Evolutionary conservation across 352 stramenopile species (phyloP).

Genomic region (Phytophthora cryptogea): DNA sequence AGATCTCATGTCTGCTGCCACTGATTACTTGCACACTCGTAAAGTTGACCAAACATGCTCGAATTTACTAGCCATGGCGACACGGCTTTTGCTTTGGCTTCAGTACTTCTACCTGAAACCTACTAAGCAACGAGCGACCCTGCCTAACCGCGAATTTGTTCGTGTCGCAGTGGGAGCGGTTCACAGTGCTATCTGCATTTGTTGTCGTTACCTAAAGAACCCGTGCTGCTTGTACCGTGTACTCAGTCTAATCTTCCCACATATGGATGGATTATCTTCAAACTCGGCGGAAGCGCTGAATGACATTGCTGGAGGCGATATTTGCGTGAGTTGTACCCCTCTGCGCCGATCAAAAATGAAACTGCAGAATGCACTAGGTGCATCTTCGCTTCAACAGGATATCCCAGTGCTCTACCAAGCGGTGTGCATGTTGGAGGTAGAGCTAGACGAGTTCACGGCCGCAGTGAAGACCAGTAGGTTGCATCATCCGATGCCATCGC

Average conservation of each 20-base stretch:
- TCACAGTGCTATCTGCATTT: slow-evolving; percentile 78
- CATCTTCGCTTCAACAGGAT: slow-evolving; percentile 65
- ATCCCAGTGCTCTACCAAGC: slow-evolving; percentile 64
- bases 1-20: slow-evolving; percentile 57
- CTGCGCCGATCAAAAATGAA: slow-evolving; percentile 22
- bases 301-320: slow-evolving; percentile 55
- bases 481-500: slow-evolving; percentile 42
- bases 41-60: slow-evolving; percentile 71
- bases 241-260: slow-evolving; percentile 68
- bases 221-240: slow-evolving; percentile 75
- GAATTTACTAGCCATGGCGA: slow-evolving; percentile 60
- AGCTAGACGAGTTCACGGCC: slow-evolving; percentile 60
- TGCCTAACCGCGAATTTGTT: slow-evolving; percentile 58
- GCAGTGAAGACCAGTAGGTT: slow-evolving; percentile 73
- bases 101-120: slow-evolving; percentile 66
- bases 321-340: slow-evolving; percentile 54
- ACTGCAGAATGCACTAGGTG: slow-evolving; percentile 6
- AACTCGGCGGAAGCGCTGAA: slow-evolving; percentile 57
- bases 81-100: slow-evolving; percentile 64
- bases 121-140: slow-evolving; percentile 27
- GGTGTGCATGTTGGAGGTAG: slow-evolving; percentile 54
- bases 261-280: slow-evolving; percentile 61
- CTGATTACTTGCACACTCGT: slow-evolving; percentile 54
- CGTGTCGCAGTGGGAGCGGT: slow-evolving; percentile 65
- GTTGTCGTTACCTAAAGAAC: slow-evolving; percentile 63